phyloP scores from a whole-genome alignment of 768 basidiomycete genomes.

The Rhodocollybia butyracea region DNA sequence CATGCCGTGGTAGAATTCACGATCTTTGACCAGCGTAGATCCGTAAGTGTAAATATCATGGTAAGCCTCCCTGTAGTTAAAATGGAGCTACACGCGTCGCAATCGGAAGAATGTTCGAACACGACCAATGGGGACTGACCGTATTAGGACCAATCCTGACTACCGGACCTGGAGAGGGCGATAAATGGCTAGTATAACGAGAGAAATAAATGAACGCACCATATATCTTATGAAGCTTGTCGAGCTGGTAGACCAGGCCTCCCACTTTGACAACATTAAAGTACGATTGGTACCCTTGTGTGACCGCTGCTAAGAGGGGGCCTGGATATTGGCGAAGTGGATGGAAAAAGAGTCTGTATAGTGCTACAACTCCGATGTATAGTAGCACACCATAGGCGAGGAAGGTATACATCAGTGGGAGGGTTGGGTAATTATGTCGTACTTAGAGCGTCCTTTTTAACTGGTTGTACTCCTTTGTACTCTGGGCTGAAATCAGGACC shows the following conservation, averaged over 20 bases:
- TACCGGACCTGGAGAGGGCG: constrained; percentile 25
- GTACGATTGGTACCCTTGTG: constrained; percentile 22
- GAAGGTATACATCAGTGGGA: not conserved
- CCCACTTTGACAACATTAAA: constrained; percentile 25
- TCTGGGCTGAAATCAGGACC: too few species aligned
- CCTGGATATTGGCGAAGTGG: constrained; percentile 27
- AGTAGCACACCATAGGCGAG: not conserved
- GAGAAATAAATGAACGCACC: constrained; percentile 14
- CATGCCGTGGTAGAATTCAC: constrained; percentile 22
- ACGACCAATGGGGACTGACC: constrained; percentile 16
- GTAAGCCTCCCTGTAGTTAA: constrained; percentile 29
- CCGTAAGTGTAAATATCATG: constrained; percentile 27
- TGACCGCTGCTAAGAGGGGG: constrained; percentile 26
- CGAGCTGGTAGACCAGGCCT: constrained; percentile 23
- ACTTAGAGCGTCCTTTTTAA: too few species aligned
- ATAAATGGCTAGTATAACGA: not conserved
- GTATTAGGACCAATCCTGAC: constrained; percentile 35
- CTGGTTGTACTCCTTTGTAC: too few species aligned
- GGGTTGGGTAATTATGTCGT: too few species aligned
- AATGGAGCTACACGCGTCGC: constrained; percentile 39
- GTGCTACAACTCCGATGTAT: not conserved
- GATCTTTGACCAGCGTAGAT: constrained; percentile 20
- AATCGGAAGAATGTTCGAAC: not conserved
- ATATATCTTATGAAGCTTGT: constrained; percentile 22
- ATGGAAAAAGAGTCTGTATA: constrained; percentile 22